These are phyloP conservation scores for Batkoa obscura DNA, from an alignment of 371 early-diverging fungal species.

Conservation along the genomic window DNA sequence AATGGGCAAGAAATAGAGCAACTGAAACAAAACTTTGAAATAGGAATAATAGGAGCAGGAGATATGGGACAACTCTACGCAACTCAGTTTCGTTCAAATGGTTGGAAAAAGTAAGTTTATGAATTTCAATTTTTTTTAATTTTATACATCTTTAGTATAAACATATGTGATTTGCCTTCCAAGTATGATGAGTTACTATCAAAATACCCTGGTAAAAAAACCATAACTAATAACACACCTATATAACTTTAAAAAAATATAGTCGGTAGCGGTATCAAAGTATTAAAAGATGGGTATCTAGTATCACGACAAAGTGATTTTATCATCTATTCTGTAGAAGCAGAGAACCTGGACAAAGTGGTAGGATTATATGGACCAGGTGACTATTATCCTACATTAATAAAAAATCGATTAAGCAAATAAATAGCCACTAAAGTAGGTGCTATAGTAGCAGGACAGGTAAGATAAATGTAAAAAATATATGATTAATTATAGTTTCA, in stretches of 20 bases:
- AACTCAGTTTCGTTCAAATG: constrained; percentile 37
- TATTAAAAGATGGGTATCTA: constrained; percentile 59
- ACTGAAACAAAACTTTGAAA: constrained; percentile 15
- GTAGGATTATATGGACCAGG: constrained; percentile 71
- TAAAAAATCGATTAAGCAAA: too few relatives aligned
- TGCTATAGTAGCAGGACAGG: constrained; percentile 65
- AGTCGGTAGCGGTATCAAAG: constrained; percentile 32
- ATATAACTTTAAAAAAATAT: background rate
- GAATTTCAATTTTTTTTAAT: too few relatives aligned
- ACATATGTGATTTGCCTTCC: constrained; percentile 70
- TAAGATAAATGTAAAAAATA: too few relatives aligned
- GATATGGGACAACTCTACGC: constrained; percentile 93
- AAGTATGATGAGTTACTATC: constrained; percentile 19
- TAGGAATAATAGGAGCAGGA: constrained; percentile 70
- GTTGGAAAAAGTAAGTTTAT: constrained; percentile 41
- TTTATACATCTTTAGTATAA: constrained; percentile 45
- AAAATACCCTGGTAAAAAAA: background rate
- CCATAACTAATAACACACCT: too few relatives aligned
- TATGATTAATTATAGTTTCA: background rate
- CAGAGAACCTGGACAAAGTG: constrained; percentile 58
- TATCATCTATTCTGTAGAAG: constrained; percentile 88
- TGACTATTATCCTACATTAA: constrained; percentile 11
- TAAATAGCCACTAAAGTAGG: constrained; percentile 62
- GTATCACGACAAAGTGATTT: constrained; percentile 70
- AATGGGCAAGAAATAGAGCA: too few relatives aligned